Conservation (phyloP, 2,329 filamentous ascomycete genomes). For the Diaporthe ilicicola region DNA sequence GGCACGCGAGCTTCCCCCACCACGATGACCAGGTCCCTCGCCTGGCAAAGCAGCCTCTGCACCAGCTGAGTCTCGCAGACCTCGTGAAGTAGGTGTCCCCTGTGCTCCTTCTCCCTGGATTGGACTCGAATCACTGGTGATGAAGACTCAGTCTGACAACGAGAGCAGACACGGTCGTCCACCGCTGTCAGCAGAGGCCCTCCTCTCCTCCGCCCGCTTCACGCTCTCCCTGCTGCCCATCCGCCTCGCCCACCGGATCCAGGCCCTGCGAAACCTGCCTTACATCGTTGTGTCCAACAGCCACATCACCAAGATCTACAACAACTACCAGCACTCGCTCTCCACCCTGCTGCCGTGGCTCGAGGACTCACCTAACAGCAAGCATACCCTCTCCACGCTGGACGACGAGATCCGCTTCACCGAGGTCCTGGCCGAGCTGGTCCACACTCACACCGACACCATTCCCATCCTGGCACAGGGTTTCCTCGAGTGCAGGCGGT, state of each 20-base stretch:
- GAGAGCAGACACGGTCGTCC: conserved; percentile 74
- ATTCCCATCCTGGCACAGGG: conserved; percentile 92
- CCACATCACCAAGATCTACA: conserved; percentile 92
- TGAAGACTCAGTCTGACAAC: not conserved
- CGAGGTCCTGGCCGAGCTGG: conserved; percentile 92
- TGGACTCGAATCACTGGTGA: not conserved
- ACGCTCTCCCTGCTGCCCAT: conserved; percentile 91
- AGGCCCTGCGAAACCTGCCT: conserved; percentile 90
- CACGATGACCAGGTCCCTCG: conserved; percentile 80
- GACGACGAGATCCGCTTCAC: conserved; percentile 93
- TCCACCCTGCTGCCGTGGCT: conserved; percentile 86
- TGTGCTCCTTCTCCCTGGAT: conserved; percentile 28
- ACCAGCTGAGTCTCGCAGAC: conserved; percentile 85
- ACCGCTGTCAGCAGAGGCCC: conserved; percentile 79
- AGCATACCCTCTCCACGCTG: conserved; percentile 73
- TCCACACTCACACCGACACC: conserved; percentile 92
- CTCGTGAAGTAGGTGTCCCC: conserved; percentile 76
- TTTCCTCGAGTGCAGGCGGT: conserved; percentile 91
- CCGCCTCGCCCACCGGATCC: conserved; percentile 91
- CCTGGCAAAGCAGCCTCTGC: conserved; percentile 80
- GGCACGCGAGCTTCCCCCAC: conserved; percentile 49
- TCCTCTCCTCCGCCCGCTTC: conserved; percentile 94
- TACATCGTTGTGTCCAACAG: conserved; percentile 99
- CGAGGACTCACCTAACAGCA: conserved; percentile 46
- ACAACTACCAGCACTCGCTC: conserved; percentile 93